Evolutionary conservation across 495 filamentous ascomycete genomes (phyloP).

Genomic region (Cladorrhinum samala): DNA sequence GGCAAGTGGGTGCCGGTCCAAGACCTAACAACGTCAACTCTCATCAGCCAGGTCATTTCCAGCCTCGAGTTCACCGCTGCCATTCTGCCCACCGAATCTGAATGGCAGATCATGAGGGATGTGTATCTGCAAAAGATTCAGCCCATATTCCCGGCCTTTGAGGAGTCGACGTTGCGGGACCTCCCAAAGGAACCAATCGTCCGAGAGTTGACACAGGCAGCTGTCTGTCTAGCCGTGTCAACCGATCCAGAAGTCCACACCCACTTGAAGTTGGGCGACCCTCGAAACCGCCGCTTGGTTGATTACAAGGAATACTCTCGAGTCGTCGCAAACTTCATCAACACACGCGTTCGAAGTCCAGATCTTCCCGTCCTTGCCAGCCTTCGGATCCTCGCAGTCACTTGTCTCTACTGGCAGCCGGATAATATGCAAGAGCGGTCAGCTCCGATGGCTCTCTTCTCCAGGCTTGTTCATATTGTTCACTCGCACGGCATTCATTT

Average conservation of each 20-base stretch:
- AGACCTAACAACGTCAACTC: constrained; percentile 4
- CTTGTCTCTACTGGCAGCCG: constrained; percentile 28
- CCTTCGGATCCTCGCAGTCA: constrained; percentile 20
- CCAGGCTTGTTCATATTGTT: constrained; percentile 45
- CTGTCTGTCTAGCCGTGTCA: constrained; percentile 45
- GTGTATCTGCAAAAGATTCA: constrained; percentile 43
- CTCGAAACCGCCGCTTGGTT: constrained; percentile 28
- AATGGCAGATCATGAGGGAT: constrained; percentile 28
- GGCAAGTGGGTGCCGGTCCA: constrained; percentile 9
- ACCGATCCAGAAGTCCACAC: constrained; percentile 32
- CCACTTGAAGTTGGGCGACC: constrained; percentile 26
- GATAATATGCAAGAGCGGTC: constrained; percentile 8
- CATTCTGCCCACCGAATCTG: constrained; percentile 31
- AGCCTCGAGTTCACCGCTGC: constrained; percentile 14
- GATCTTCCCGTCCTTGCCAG: constrained; percentile 11
- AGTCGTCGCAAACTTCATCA: constrained; percentile 26
- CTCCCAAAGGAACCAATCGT: constrained; percentile 5
- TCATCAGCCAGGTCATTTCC: constrained; percentile 5
- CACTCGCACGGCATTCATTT: constrained; percentile 62
- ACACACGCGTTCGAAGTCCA: constrained; percentile 16
- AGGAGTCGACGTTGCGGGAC: constrained; percentile 16
- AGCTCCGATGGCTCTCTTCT: constrained; percentile 15
- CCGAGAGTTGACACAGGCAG: constrained; percentile 30
- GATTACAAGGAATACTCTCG: constrained; percentile 30
- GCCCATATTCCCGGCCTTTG: constrained; percentile 46